Conservation (phyloP, 495 filamentous ascomycete species). For the Terfezia claveryi region DNA sequence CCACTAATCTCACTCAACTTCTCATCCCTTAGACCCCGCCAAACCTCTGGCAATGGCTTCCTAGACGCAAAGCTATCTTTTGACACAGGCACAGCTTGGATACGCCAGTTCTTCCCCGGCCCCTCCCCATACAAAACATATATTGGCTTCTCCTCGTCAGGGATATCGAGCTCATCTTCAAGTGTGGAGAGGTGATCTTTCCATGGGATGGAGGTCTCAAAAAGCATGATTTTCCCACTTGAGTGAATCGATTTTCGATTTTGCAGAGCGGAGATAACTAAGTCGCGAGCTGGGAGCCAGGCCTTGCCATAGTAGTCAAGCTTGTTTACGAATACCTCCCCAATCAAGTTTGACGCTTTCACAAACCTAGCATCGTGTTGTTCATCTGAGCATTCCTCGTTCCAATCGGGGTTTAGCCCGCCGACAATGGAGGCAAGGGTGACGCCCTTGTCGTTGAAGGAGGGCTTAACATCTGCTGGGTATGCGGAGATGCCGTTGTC, state of each 20-base stretch:
- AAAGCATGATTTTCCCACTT: constrained; percentile 56
- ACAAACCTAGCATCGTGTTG: constrained; percentile 64
- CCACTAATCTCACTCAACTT: constrained; percentile 54
- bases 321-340: constrained; percentile 60
- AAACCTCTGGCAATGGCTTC: constrained; percentile 70
- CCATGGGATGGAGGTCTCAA: constrained; percentile 67
- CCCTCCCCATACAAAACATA: constrained; percentile 92
- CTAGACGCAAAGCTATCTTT: constrained; percentile 73
- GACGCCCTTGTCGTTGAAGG: constrained; percentile 62
- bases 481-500: constrained; percentile 84
- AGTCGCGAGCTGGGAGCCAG: constrained; percentile 72
- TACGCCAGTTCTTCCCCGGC: constrained; percentile 53
- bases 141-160: constrained; percentile 34
- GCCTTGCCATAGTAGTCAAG: constrained; percentile 44
- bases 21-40: constrained; percentile 75
- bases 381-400: constrained; percentile 30
- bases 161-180: constrained; percentile 36
- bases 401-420: constrained; percentile 57
- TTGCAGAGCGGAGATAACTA: constrained; percentile 49
- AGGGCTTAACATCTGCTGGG: constrained; percentile 47
- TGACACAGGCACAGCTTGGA: constrained; percentile 63
- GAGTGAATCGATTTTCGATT: constrained; percentile 42
- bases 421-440: constrained; percentile 63
- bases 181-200: constrained; percentile 85
- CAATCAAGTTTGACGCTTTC: constrained; percentile 55